Base-by-base conservation (phyloP, 2,329 filamentous ascomycete genomes). In the Myriosclerotinia scirpicola region DNA sequence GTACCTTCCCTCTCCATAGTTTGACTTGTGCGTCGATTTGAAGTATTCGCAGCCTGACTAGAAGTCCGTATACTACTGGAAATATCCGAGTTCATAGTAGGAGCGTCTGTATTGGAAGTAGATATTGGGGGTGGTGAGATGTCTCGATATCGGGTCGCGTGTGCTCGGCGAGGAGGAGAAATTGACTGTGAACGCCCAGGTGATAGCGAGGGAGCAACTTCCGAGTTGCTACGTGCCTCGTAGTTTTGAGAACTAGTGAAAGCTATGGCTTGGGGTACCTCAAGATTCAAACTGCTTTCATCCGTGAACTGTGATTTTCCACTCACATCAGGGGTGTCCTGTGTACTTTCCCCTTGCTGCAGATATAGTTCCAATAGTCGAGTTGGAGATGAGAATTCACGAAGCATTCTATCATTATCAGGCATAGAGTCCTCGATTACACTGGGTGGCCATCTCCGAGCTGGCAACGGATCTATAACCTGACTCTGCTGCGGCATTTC, bases 381-480 rank as follows among this genome's bases (percentile, higher is more conserved):
- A 1, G 81, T 82, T 0, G 85, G 85, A 0, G 85, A 83, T 22
- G 77, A 79, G 34, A 79, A 78, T 17, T 73, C 72, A 2, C 73
- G 58, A 0, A 79, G 68, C 0, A 71, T 68, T 15, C 75, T 60
- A 73, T 76, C 69, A 64, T 78, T 77, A 9, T 78, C 74, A 0
- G 80, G 82, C 69, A 85, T 82, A 0, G 85, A 88, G 71, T 88
- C 85, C 12, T 79, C 80, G 26, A 88, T 79, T 38, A 83, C 78
- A 66, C 83, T 86, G 0, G 82, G 80, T 2, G 81, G 81, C 17
- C 79, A 75, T 54, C 74, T 73, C 79, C 79, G 82, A 20, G 58
- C n/a, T 40, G n/a, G 9, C 9, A 20, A 22, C 20, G 44, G 38
- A 40, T 38, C 5, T 9, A 7, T 20, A 20, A 20, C 50, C 9